These are phyloP conservation scores for Leptographium procerum DNA, from an alignment of 2,329 filamentous ascomycete genomes.

Conservation along the genomic window DNA sequence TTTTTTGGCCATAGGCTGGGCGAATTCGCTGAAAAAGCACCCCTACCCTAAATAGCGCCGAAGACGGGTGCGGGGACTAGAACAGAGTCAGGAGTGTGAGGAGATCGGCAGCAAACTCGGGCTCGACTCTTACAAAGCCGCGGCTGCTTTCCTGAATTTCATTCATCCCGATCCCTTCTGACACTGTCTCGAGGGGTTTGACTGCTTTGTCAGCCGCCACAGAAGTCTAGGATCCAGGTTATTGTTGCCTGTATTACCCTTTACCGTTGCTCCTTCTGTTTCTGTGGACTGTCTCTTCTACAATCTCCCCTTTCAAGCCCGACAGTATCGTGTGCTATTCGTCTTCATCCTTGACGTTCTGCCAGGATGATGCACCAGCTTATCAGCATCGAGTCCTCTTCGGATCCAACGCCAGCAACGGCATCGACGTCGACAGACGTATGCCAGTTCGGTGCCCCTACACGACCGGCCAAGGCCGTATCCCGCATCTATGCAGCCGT, in stretches of 20 bases:
- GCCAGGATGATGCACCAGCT: slow-evolving; percentile 5
- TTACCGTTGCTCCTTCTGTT: neutral
- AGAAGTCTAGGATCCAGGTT: neutral
- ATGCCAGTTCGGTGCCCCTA: slow-evolving; percentile 16
- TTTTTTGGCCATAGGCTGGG: neutral
- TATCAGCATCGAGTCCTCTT: slow-evolving; percentile 16
- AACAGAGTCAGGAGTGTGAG: neutral
- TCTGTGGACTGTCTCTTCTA: neutral
- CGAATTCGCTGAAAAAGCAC: neutral
- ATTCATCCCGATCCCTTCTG: neutral
- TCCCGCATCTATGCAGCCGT: slow-evolving; percentile 28
- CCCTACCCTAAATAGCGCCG: neutral
- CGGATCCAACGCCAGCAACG: slow-evolving; percentile 8
- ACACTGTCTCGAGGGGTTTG: neutral
- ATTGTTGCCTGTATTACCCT: neutral
- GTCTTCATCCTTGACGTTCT: neutral
- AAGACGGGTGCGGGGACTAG: neutral
- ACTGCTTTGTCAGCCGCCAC: neutral
- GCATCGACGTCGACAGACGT: neutral
- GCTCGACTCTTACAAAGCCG: neutral
- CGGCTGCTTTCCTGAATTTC: neutral
- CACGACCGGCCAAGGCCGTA: slow-evolving; percentile 22
- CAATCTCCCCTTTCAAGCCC: neutral
- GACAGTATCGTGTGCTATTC: neutral
- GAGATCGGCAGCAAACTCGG: neutral